Conservation (phyloP, 2,329 filamentous ascomycete genomes). For the Neoarthrinium moseri region DNA sequence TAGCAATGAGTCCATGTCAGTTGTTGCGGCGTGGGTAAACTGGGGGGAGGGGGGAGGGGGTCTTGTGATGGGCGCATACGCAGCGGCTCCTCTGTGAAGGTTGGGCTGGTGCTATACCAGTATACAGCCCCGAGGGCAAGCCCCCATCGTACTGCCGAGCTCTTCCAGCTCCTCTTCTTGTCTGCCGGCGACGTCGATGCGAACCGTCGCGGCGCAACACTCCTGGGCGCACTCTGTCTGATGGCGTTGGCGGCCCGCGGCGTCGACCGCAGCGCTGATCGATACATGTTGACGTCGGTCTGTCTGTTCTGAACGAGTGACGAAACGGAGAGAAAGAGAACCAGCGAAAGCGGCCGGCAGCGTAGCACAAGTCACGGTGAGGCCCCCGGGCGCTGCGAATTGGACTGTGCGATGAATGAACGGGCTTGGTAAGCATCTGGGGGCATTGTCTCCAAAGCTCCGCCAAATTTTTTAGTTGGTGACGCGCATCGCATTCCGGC, state of each 20-base stretch:
- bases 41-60: conserved; percentile 5
- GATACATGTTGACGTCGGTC: conserved; percentile 44
- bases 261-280: conserved; percentile 47
- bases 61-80: conserved; percentile 53
- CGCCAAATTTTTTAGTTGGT: too few species aligned
- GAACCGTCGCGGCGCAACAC: conserved; percentile 46
- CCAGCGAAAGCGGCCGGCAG: neutral
- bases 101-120: conserved; percentile 87
- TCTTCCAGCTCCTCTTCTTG: conserved; percentile 81
- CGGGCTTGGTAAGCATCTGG: too few species aligned
- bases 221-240: conserved; percentile 34
- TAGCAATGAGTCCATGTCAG: too few species aligned
- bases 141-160: conserved; percentile 69
- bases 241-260: conserved; percentile 42
- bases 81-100: conserved; percentile 80
- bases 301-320: conserved; percentile 1
- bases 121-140: conserved; percentile 77
- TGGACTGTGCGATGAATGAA: neutral
- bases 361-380: too few species aligned
- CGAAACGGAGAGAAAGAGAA: conserved; percentile 14
- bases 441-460: too few species aligned
- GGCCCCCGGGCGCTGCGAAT: too few species aligned
- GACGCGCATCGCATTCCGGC: too few species aligned
- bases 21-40: conserved; percentile 9
- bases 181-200: conserved; percentile 56